Percentiles rank a stretch among this genome's conserved stretches.
Conservation (phyloP, 306 rosid species). For the Pyrus bretschneideri region DNA sequence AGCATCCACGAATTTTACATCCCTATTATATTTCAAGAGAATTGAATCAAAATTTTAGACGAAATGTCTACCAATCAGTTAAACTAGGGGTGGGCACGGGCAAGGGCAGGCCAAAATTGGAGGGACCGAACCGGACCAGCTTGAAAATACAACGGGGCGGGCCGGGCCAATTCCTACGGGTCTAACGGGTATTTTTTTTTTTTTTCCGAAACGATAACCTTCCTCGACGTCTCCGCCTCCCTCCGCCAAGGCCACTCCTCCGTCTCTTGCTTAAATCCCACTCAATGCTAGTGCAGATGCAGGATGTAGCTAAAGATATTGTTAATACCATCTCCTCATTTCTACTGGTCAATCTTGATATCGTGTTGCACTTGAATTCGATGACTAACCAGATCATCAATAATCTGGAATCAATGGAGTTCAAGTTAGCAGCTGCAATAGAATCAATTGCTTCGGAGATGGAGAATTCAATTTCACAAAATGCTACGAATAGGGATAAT, state of each 20-base stretch:
- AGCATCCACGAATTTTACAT: too few species aligned
- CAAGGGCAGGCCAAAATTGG: too few species aligned
- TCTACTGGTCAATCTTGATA: conserved; percentile 26
- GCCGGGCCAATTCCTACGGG: too few species aligned
- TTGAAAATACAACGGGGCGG: too few species aligned
- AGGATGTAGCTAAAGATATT: conserved; percentile 23
- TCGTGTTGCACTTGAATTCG: conserved; percentile 3
- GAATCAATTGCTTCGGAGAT: conserved; percentile 23
- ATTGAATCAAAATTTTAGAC: too few species aligned
- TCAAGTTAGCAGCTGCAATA: conserved; percentile 12
- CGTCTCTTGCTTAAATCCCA: conserved; percentile 16
- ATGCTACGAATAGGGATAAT: conserved; percentile 7
- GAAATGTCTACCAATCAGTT: too few species aligned
- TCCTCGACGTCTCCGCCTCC: too few species aligned
- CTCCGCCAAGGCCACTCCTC: background rate
- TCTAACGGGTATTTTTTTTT: too few species aligned
- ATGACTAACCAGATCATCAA: conserved; percentile 14
- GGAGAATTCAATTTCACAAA: conserved; percentile 2
- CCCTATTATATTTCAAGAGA: too few species aligned
- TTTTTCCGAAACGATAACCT: too few species aligned
- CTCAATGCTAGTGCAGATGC: conserved; percentile 15
- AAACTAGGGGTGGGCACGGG: too few species aligned
- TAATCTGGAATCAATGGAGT: conserved; percentile 15
- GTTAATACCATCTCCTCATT: conserved; percentile 22
- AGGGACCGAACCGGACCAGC: too few species aligned